These are phyloP conservation scores for Podospora australis DNA, from an alignment of 495 filamentous ascomycete species.

Conservation along the genomic window DNA sequence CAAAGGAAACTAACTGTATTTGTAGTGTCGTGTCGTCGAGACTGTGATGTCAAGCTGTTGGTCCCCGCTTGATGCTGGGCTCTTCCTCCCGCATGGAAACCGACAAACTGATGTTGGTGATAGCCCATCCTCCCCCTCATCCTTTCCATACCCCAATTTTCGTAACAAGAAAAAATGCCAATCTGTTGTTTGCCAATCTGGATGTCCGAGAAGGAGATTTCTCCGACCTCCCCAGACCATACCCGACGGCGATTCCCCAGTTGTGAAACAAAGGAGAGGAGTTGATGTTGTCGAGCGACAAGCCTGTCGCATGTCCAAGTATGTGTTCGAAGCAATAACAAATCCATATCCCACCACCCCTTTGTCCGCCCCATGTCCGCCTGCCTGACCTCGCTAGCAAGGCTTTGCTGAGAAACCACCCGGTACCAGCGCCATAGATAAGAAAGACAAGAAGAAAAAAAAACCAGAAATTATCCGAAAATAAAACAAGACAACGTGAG, in stretches of 20 bases:
- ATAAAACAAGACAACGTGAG: slow-evolving; percentile 14
- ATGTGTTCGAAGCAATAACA: slow-evolving; percentile 7
- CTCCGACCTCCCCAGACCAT: slow-evolving; percentile 10
- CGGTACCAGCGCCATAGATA: slow-evolving; percentile 19
- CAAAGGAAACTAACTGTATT: too few relatives aligned
- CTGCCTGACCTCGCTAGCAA: slow-evolving; percentile 14
- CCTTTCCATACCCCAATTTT: slow-evolving; percentile 1
- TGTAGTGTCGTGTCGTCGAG: slow-evolving; percentile 2
- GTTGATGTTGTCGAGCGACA: not conserved
- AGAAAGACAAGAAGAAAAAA: slow-evolving; percentile 1
- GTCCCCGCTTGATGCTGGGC: not conserved
- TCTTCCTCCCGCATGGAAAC: not conserved
- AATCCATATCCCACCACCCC: slow-evolving; percentile 8
- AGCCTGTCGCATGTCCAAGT: not conserved
- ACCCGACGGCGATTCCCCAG: slow-evolving; percentile 1
- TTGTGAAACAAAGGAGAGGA: slow-evolving; percentile 10
- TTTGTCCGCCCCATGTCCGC: slow-evolving; percentile 16
- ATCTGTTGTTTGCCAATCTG: slow-evolving; percentile 1
- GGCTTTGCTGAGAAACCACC: slow-evolving; percentile 19
- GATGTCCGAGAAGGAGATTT: slow-evolving; percentile 14
- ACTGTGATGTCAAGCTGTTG: not conserved
- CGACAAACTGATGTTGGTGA: not conserved
- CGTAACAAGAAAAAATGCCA: slow-evolving; percentile 4
- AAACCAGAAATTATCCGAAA: slow-evolving; percentile 2
- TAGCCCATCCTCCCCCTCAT: not conserved